phyloP scores from a whole-genome alignment of 164 flowering plant genomes.

The Paratinospora sagittata region DNA sequence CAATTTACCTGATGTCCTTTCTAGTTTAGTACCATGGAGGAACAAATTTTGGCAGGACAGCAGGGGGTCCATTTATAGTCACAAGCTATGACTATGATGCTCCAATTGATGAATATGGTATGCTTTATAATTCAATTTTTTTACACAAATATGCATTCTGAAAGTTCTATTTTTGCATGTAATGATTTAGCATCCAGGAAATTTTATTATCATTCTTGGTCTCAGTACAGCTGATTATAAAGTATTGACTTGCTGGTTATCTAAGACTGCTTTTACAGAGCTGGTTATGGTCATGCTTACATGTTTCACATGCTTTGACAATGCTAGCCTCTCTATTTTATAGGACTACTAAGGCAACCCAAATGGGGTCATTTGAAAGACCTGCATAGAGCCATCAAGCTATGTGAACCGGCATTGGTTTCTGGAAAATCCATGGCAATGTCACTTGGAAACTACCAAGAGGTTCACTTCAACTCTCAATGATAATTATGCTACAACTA shows the following conservation, averaged over 20 bases:
- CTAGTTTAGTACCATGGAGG: slow-evolving; percentile 91
- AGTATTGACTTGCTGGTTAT: no score
- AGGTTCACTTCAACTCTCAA: slow-evolving; percentile 38
- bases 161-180: not conserved
- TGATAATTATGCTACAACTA: not conserved
- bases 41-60: slow-evolving; percentile 95
- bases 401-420: slow-evolving; percentile 71
- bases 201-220: not conserved
- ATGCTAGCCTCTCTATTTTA: not conserved
- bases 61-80: slow-evolving; percentile 98
- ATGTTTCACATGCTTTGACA: slow-evolving; percentile 1
- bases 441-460: slow-evolving; percentile 52
- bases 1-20: slow-evolving; percentile 1
- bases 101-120: slow-evolving; percentile 97
- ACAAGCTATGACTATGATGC: slow-evolving; percentile 99
- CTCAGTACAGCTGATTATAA: no score
- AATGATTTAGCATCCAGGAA: not conserved
- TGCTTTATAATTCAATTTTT: not conserved
- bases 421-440: slow-evolving; percentile 53
- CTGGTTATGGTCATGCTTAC: not conserved
- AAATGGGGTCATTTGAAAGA: slow-evolving; percentile 85
- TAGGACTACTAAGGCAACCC: slow-evolving; percentile 71
- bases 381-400: slow-evolving; percentile 76
- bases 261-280: not conserved
- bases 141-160: not conserved